Base-by-base conservation (phyloP, 1,139 yeast genomes). In the Entelexis paramagnoliae region DNA sequence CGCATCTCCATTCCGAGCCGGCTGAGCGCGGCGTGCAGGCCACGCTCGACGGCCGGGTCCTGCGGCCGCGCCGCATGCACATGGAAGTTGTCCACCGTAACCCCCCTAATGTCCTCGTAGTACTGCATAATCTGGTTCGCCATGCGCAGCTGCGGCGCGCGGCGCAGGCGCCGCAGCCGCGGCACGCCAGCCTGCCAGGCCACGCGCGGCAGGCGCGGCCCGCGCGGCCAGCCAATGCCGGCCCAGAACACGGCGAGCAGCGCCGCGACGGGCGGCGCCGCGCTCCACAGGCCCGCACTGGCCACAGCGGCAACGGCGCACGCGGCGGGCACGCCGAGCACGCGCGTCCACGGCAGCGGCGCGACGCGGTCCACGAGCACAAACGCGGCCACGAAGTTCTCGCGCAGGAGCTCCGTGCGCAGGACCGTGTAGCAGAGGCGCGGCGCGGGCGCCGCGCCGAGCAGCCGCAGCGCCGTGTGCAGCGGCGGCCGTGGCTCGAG, bases 51-150 rank as follows among this genome's bases (percentile, higher is more conserved):
- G 3, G 20, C 41, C 5, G 46, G 33, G 11, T 36, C 42, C 17
- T 38, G 42, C 9, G 34, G 30, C 11, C 33, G 40, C 16, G 33
- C 24, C 19, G 51, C 48, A 10, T 36, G 44, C 24, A 44, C 46
- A 36, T 57, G 60, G 46, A 42, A 57, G 44, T 55, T 57, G 16
- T 49, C 49, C 8, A 52, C 48, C 2, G 49, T 55, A 4, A 49
- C 45, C 9, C 54, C 48, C 22, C 46, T 47, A 24, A 41, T 22
- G n/a, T 58, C 59, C 16, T 56, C 55, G 29, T 44, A 49, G 28
- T 43, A 43, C 39, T 43, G 47, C 19, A 58, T 49, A 11, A 57
- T 52, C 39, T 40, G 49, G 32, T 54, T 56, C 14, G 59, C 59
- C 46, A 55, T 29, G 16, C 19, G 44, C 10, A 57, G 49, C 14